Base-by-base conservation (phyloP, 139 green algal species). In the Micractinium conductrix region DNA sequence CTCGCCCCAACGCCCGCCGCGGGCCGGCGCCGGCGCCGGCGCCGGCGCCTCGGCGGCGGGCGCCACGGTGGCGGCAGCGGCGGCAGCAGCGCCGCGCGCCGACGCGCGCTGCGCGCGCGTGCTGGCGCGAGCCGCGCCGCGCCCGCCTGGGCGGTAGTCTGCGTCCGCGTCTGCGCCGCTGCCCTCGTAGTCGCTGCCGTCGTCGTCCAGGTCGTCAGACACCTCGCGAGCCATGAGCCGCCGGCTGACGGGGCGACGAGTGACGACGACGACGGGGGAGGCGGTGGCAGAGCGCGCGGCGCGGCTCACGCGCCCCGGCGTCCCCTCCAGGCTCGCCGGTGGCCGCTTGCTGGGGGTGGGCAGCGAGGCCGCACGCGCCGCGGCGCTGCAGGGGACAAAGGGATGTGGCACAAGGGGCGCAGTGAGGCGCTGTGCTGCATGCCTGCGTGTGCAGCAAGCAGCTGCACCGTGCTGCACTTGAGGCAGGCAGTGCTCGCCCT, bases 151-250 rank as follows among this genome's bases (percentile, higher is more conserved):
- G 40, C 62, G 38, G 60, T 83, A 84, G 21, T 84, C 74, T 44
- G 45, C 74, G n/a, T 80, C 63, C 14, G 10, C 63, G 43, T 74
- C 63, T 1, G 21, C 63, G 42, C 43, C 63, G 62, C 43, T 53
- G 62, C 65, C 63, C 58, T 74, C 62, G 2, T 38, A 72, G 9
- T 82, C 76, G 76, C 76, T 82, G 55, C 38, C 76, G 2, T 43
- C 60, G 33, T 83, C 78, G 16, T 38, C 38, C 70, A 78, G 26
- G 9, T 50, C 37, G 28, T 74, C 55, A 16, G 53, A 33, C 1
- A 26, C 72, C 12, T 42, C 74, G 28, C 42, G 40, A 28, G 65
- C 79, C 63, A 76, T 44, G 44, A 67, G 45, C 68, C 80, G 58
- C 44, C 68, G 80, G 53, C 58, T 81, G 53, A 50, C 53, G 35